Conservation (phyloP, 1,284 basidiomycete species). For the Marasmius sp. region DNA sequence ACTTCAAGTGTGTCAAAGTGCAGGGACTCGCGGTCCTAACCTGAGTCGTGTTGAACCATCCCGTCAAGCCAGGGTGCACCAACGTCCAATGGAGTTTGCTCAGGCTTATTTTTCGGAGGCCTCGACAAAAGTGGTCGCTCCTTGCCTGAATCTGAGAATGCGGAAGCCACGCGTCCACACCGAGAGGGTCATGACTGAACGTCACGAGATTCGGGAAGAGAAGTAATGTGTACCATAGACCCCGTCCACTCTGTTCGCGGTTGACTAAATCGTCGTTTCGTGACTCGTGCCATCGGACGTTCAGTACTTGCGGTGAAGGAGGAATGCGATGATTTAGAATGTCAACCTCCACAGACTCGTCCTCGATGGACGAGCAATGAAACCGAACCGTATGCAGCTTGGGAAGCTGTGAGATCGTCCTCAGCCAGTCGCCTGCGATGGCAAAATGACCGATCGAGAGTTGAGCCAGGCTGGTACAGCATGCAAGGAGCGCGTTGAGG, state of each 20-base stretch:
- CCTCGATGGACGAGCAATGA: not conserved
- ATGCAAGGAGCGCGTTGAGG: not conserved
- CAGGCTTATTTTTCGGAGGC: not conserved
- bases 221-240: conserved; percentile 1
- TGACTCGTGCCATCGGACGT: not conserved
- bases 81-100: not conserved
- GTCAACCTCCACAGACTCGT: not conserved
- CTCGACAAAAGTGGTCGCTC: not conserved
- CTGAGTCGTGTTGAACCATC: not conserved
- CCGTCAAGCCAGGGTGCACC: not conserved
- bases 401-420: not conserved
- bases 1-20: conserved; percentile 5
- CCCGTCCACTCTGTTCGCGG: not conserved
- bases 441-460: not conserved
- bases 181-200: not conserved
- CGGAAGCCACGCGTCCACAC: not conserved
- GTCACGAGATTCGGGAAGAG: conserved; percentile 2
- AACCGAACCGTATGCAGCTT: not conserved
- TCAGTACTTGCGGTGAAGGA: not conserved
- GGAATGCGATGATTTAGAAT: not conserved
- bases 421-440: not conserved
- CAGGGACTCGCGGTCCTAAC: not conserved
- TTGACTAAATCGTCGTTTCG: not conserved
- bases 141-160: not conserved
- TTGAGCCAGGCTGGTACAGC: not conserved